Conservation (phyloP, 345 rosid species). For the Dimocarpus longan region DNA sequence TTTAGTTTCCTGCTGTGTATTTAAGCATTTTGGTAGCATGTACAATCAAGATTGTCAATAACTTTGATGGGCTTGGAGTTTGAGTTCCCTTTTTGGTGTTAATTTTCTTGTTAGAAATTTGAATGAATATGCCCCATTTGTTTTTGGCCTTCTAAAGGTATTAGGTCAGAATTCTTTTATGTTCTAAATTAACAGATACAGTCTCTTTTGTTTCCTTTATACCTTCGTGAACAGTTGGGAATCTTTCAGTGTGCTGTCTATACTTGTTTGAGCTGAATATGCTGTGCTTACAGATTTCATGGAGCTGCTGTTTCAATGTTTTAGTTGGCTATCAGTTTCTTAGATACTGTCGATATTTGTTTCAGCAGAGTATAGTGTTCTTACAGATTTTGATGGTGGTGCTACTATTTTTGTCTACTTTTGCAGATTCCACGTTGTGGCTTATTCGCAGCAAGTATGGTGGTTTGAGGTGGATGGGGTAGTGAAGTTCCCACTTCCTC, state of each 20-base stretch:
- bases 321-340: not conserved
- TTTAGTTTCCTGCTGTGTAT: not conserved
- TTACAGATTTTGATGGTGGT: constrained; percentile 16
- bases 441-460: constrained; percentile 92
- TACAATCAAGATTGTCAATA: not conserved
- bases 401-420: not conserved
- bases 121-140: not conserved
- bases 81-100: not conserved
- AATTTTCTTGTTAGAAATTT: not conserved
- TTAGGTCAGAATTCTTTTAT: not conserved
- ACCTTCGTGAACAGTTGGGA: not conserved
- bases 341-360: constrained; percentile 1
- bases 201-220: not conserved
- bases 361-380: not conserved
- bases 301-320: too few species aligned
- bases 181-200: not conserved
- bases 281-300: too few species aligned
- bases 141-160: not conserved
- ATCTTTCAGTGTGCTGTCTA: too few species aligned
- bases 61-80: not conserved
- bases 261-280: too few species aligned
- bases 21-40: not conserved
- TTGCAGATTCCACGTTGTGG: constrained; percentile 76
- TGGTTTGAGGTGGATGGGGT: constrained; percentile 94
- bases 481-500: constrained; percentile 80